Evolutionary conservation across 805 yeast genomes (phyloP).

Genomic region (Ascoidea tarda): DNA sequence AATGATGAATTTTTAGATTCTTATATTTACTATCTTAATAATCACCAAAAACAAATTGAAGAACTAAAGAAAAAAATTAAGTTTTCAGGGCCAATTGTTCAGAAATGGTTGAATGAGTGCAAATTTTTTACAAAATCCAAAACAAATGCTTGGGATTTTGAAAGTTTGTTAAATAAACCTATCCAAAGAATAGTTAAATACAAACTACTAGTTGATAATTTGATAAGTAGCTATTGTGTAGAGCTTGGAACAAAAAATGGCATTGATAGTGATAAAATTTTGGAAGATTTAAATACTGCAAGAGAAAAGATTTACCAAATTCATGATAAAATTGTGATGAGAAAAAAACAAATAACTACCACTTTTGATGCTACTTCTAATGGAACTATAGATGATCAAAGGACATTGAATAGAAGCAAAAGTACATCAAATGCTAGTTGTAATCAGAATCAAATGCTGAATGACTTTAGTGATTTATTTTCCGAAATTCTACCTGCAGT

Average conservation of each 20-base stretch:
- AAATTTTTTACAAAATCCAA: constrained; percentile 12
- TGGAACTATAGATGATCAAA: too few relatives aligned
- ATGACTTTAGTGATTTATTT: too few relatives aligned
- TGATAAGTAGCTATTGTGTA: not conserved
- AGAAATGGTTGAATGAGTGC: constrained; percentile 21
- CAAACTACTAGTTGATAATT: constrained; percentile 3
- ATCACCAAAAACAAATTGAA: not conserved
- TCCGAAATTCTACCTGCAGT: not conserved
- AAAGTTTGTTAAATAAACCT: constrained; percentile 27
- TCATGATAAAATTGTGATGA: not conserved
- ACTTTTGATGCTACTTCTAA: not conserved
- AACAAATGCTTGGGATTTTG: constrained; percentile 26
- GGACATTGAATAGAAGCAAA: too few relatives aligned
- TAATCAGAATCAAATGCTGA: too few relatives aligned
- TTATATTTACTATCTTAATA: too few relatives aligned
- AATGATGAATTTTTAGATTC: not conserved
- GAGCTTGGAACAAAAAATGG: not conserved
- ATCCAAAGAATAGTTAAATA: constrained; percentile 29
- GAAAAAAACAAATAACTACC: not conserved
- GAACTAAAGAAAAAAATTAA: constrained; percentile 16
- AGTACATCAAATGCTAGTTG: too few relatives aligned
- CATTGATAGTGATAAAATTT: too few relatives aligned
- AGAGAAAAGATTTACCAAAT: not conserved
- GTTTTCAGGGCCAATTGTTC: constrained; percentile 14
- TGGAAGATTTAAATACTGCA: not conserved